Percentiles rank a stretch among this genome's conserved stretches.
Conservation (phyloP, 768 basidiomycete genomes). For the Leccinum olivaceopallidum region DNA sequence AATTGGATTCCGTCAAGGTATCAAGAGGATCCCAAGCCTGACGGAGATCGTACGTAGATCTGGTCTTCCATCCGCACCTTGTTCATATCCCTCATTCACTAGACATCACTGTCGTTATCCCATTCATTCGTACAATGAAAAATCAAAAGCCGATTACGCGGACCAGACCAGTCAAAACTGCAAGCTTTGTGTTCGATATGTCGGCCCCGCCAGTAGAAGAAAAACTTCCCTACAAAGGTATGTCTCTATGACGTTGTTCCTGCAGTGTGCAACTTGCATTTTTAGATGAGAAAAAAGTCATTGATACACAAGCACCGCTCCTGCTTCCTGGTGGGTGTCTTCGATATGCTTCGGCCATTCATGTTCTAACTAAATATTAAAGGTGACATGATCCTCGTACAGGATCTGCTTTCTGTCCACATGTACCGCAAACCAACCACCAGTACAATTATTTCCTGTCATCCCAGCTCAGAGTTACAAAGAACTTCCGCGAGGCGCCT, state of each 20-base stretch:
- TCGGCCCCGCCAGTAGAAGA: background rate
- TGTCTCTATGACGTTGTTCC: background rate
- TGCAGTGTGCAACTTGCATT: background rate
- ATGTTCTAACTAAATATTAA: background rate
- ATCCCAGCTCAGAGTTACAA: slow-evolving; percentile 25
- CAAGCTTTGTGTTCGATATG: background rate
- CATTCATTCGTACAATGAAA: slow-evolving; percentile 48
- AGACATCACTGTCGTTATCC: slow-evolving; percentile 60
- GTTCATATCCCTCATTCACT: slow-evolving; percentile 4
- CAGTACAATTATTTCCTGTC: slow-evolving; percentile 32
- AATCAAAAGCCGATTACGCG: slow-evolving; percentile 27
- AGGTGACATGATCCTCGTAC: slow-evolving; percentile 26
- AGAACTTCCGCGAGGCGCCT: slow-evolving; percentile 32
- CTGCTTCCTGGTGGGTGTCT: slow-evolving; percentile 33
- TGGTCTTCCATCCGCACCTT: slow-evolving; percentile 25
- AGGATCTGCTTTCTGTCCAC: slow-evolving; percentile 56
- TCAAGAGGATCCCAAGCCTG: slow-evolving; percentile 46
- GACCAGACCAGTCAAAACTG: slow-evolving; percentile 15
- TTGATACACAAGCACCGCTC: slow-evolving; percentile 55
- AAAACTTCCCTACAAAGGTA: slow-evolving; percentile 21
- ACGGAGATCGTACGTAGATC: slow-evolving; percentile 50
- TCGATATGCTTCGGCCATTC: background rate
- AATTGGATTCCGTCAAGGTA: slow-evolving; percentile 72
- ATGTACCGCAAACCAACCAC: slow-evolving; percentile 41
- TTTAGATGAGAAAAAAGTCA: slow-evolving; percentile 32